Evolutionary conservation across 495 filamentous ascomycete genomes (phyloP).

Genomic region (Penicillium flavigenum): DNA sequence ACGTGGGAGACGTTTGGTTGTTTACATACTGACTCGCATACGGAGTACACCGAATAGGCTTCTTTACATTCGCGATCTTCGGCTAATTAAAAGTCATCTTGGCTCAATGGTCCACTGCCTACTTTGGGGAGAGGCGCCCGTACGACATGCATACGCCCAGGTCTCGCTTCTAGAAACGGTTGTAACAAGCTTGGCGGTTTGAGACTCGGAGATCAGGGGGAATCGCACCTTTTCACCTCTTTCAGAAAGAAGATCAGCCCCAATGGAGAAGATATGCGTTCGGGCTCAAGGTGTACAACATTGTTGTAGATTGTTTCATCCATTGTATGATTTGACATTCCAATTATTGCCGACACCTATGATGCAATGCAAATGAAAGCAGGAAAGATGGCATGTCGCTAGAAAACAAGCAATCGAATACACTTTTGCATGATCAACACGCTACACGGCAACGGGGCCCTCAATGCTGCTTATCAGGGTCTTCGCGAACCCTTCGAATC

Average conservation of each 20-base stretch:
- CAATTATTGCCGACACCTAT: conserved; percentile 8
- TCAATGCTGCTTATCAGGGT: conserved; percentile 51
- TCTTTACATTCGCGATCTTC: background rate
- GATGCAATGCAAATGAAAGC: conserved; percentile 10
- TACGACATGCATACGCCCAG: background rate
- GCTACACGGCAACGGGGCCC: conserved; percentile 10
- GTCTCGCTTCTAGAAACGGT: background rate
- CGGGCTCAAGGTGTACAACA: background rate
- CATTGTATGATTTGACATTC: background rate
- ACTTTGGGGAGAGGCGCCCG: background rate
- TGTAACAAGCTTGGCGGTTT: background rate
- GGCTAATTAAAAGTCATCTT: background rate
- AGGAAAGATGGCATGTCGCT: conserved; percentile 11
- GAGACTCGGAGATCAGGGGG: background rate
- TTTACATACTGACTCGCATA: background rate
- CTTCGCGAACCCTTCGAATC: conserved; percentile 69
- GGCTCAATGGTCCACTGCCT: background rate
- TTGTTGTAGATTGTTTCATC: conserved; percentile 3
- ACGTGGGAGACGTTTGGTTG: background rate
- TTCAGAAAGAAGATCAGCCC: background rate
- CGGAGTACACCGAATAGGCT: background rate
- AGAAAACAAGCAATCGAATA: background rate
- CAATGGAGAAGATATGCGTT: background rate
- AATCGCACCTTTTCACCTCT: background rate
- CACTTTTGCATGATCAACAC: background rate